Base-by-base conservation (phyloP, 345 rosid species). In the Linum lewisii region DNA sequence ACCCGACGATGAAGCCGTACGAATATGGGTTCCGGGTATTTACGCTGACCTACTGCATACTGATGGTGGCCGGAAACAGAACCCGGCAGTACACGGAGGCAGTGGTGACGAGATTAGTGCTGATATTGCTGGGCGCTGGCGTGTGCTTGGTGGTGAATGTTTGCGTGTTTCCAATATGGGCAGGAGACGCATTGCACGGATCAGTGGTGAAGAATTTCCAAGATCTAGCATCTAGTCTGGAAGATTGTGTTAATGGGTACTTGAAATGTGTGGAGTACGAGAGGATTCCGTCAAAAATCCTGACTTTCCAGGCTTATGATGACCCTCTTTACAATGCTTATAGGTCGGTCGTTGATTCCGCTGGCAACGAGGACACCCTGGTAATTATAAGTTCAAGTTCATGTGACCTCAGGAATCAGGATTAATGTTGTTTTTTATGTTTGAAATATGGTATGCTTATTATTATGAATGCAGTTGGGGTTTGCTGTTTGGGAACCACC, bases 401-500 rank as follows among this genome's bases (percentile, higher is more conserved):
- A n/a, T n/a, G n/a, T n/a, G n/a, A n/a, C n/a, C n/a, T n/a, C n/a
- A n/a, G n/a, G n/a, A n/a, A n/a, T n/a, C n/a, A n/a, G n/a, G n/a
- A n/a, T n/a, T n/a, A n/a, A n/a, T n/a, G n/a, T n/a, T n/a, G n/a
- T n/a, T n/a, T n/a, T n/a, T n/a, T n/a, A n/a, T n/a, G n/a, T n/a
- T n/a, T n/a, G n/a, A n/a, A n/a, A 26, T 26, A 26, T 26, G 32
- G 6, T 26, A n/a, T 26, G 32, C 32, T 26, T 54, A n/a, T n/a
- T n/a, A n/a, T n/a, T n/a, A n/a, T n/a, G n/a, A n/a, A n/a, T n/a
- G 60, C 65, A 92, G 98, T 54, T 92, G 80, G 78, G 93, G 54
- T 92, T 92, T 65, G 98, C 98, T 7, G 72, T 88, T 52, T 92
- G 95, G 96, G 98, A 92, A 81, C 98, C 98, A 8, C 98, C 98